Evolutionary conservation across 2,329 filamentous ascomycete genomes (phyloP), one percentile per base, ranked within the genome.

Genomic region (Talaromyces sp.): DNA sequence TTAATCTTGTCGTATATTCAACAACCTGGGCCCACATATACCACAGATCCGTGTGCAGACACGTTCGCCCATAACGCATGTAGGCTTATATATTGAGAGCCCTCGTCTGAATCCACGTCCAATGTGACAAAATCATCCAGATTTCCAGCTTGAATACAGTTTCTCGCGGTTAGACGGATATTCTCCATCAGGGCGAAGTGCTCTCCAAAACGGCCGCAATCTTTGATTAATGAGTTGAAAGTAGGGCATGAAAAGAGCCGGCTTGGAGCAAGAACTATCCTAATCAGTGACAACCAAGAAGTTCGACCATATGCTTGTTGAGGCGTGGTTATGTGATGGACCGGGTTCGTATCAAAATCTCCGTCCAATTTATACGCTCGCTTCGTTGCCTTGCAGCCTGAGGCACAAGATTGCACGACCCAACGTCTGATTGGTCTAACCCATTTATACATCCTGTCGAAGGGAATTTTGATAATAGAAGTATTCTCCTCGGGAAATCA

Each of bases 11-110:
- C n/a, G 21, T 40, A 33, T n/a, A 37, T 39, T 9, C 11, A n/a
- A 28, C 28, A 31, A 23, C 11, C 16, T 5, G 9, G 28, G 37
- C n/a, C 5, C 1, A 31, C 3, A 44, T 35, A 33, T 39, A 63
- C 62, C 16, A 23, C 25, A 60, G 62, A 50, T 48, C 18, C 58
- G 25, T 54, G 11, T 8, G 67, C 62, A 37, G 69, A 69, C 21
- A 77, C 61, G 60, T 76, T 63, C 58, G 67, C 40, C 74, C 75
- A 76, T 59, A 78, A 57, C 14, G 66, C 55, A 52, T 63, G 31
- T 18, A 76, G 64, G 16, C 59, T 66, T 25, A 62, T 60, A 16
- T 64, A 39, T 12, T 66, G n/a, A 33, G 57, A 44, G n/a, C 66
- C 60, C 16, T 57, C 46, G 21, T 7, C 21, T 12, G 5, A 12